A percentile compares a stretch with the other conserved stretches of the same genome.
Evolutionary conservation across 2,329 filamentous ascomycete species (phyloP).

Genomic region (Neofusicoccum parvum): DNA sequence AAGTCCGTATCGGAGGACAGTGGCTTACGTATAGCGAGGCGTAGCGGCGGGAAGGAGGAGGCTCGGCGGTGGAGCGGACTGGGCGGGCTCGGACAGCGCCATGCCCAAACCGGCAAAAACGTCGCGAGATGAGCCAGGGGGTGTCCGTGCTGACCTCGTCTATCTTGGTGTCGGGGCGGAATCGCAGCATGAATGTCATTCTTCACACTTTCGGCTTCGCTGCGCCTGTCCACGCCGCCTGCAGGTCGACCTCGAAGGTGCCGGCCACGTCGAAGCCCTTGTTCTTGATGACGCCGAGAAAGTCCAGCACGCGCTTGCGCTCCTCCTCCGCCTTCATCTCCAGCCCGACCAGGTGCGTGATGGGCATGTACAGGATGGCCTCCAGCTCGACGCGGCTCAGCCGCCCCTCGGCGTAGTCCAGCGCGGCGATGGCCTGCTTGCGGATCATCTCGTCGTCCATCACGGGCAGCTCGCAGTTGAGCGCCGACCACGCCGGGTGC

Average conservation of each 20-base stretch:
- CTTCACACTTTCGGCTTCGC: not conserved
- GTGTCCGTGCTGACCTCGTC: too few relatives aligned
- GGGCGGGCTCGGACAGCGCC: not conserved
- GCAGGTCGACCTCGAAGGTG: conserved; percentile 4
- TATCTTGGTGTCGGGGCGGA: not conserved
- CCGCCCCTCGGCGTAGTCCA: conserved; percentile 11
- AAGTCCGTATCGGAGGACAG: not conserved
- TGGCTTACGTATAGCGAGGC: not conserved
- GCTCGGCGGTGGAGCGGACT: not conserved
- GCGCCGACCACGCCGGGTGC: conserved; percentile 14
- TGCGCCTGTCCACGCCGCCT: conserved; percentile 1
- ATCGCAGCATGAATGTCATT: not conserved
- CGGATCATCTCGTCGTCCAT: conserved; percentile 19
- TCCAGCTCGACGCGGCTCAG: conserved; percentile 17
- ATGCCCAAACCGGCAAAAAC: not conserved
- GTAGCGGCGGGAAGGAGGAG: not conserved
- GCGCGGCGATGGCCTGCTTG: conserved; percentile 16
- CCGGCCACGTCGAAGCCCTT: conserved; percentile 19
- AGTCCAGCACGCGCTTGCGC: conserved; percentile 16
- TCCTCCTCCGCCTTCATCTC: conserved; percentile 17
- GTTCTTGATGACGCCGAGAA: conserved; percentile 9
- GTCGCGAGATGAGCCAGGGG: not conserved
- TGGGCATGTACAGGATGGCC: conserved; percentile 13
- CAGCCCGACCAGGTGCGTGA: conserved; percentile 14
- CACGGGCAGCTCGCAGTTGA: conserved; percentile 16